Base-by-base conservation (phyloP, 495 filamentous ascomycete species). In the Podospora didyma region DNA sequence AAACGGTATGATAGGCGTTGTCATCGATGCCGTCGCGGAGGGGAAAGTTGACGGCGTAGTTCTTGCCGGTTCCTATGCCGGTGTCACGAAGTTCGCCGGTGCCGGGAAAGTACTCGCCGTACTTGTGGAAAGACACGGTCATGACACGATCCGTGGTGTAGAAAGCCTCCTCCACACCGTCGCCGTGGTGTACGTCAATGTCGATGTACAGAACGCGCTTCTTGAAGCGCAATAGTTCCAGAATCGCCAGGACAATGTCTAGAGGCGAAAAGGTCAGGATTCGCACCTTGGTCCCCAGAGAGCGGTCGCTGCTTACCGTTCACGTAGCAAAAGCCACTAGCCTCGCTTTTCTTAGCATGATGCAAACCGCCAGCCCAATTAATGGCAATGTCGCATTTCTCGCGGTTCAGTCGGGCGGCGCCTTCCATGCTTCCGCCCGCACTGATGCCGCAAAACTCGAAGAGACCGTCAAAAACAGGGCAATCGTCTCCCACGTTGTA, bases 311-410 rank as follows among this genome's bases (percentile, higher is more conserved):
- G 66, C 79, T 57, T 78, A 94, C 91, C 92, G 46, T 98, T 98
- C 65, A 96, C 86, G 73, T 98, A 98, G 75, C 94, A 98, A 74
- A 98, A 98, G 6, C 94, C 94, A 49, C 85, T 89, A 17, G 95
- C 94, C 70, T 96, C 89, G 66, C 86, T 84, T 65, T 95, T 96
- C 68, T 96, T 96, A 23, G 94, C 94, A 70, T 98, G 94, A 67
- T 98, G 94, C n/a, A 98, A 78, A 3, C 94, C 94, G 19, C 94
- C 94, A n/a, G 91, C 93, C 94, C 94, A 98, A 71, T 96, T 96
- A 75, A 97, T 92, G 11, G 94, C 94, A 60, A 97, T 90, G 67
- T 98, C 95, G 72, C 93, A 96, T 69, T 97, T 97, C 41, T 89
- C 86, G 46, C 93, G 83, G 62, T 97, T 96, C 47, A 98, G 74